phyloP scores from a whole-genome alignment of 305 asterid species.

The Solanum hybrid region DNA sequence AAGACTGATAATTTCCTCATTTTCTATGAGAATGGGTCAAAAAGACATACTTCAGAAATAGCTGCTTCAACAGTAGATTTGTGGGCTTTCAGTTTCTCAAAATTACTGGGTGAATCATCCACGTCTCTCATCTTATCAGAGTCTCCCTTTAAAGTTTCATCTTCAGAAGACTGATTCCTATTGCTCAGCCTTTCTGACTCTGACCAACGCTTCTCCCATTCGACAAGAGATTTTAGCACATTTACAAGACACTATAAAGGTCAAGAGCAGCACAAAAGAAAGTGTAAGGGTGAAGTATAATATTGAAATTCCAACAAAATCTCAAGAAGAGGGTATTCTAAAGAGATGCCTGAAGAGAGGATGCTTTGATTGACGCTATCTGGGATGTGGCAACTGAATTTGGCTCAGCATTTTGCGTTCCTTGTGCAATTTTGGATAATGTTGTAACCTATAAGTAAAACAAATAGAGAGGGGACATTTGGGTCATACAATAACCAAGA shows the following conservation, averaged over 20 bases:
- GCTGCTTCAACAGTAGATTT: constrained; percentile 94
- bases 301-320: constrained; percentile 8
- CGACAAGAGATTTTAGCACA: constrained; percentile 79
- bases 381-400: constrained; percentile 77
- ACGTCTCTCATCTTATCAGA: constrained; percentile 43
- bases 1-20: not conserved
- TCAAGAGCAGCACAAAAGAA: constrained; percentile 17
- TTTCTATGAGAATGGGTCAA: constrained; percentile 9
- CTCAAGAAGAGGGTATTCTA: constrained; percentile 7
- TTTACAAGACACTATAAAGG: constrained; percentile 72
- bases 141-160: constrained; percentile 47
- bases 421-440: constrained; percentile 91
- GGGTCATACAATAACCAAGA: not conserved
- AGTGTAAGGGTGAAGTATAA: constrained; percentile 5
- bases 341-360: constrained; percentile 78
- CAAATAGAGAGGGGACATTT: constrained; percentile 19
- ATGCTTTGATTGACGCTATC: constrained; percentile 70
- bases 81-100: constrained; percentile 97
- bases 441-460: constrained; percentile 56
- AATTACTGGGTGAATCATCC: constrained; percentile 75
- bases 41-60: constrained; percentile 73
- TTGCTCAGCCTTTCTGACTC: constrained; percentile 54
- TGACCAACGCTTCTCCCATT: constrained; percentile 79
- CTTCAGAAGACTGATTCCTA: constrained; percentile 39
- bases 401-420: constrained; percentile 72